A percentile compares a stretch with the other conserved stretches of the same genome.
Evolutionary conservation across 169 alveolate genomes (phyloP).

Genomic region (Eimeria falciformis): DNA sequence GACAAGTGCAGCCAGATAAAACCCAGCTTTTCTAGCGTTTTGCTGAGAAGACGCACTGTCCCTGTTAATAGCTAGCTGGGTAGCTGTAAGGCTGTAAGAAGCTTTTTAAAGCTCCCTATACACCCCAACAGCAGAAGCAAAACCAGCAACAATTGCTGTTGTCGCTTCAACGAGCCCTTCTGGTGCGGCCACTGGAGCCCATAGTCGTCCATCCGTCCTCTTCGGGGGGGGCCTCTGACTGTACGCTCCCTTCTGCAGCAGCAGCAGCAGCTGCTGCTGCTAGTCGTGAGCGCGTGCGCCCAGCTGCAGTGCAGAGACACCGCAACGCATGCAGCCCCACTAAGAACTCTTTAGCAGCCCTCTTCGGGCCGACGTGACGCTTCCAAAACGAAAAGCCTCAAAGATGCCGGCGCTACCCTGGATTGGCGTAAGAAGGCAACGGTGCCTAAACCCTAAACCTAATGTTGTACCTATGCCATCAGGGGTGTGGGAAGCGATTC

Average conservation of each 20-base stretch:
- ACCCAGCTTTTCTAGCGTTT: too few relatives aligned
- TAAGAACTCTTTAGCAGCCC: too few relatives aligned
- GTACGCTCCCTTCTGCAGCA: background rate
- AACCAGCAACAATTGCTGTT: background rate
- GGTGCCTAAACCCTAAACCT: background rate
- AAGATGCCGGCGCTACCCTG: too few relatives aligned
- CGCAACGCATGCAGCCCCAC: background rate
- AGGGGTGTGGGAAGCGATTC: background rate
- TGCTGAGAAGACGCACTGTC: too few relatives aligned
- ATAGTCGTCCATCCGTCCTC: slow-evolving; percentile 56
- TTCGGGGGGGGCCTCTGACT: slow-evolving; percentile 1
- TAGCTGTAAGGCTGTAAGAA: too few relatives aligned
- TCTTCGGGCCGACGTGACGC: too few relatives aligned
- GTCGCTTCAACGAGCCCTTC: slow-evolving; percentile 31
- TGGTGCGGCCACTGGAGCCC: slow-evolving; percentile 34
- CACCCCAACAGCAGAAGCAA: background rate
- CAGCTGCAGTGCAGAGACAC: slow-evolving; percentile 44
- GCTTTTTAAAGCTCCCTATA: too few relatives aligned
- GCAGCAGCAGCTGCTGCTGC: slow-evolving; percentile 29
- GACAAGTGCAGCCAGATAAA: too few relatives aligned
- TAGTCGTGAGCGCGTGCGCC: slow-evolving; percentile 50
- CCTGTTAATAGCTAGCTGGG: too few relatives aligned
- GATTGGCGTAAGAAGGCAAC: too few relatives aligned
- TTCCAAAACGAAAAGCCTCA: too few relatives aligned
- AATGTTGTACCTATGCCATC: slow-evolving; percentile 29